Conservation (phyloP, 768 basidiomycete genomes). For the Sporobolomyces phaffii region DNA sequence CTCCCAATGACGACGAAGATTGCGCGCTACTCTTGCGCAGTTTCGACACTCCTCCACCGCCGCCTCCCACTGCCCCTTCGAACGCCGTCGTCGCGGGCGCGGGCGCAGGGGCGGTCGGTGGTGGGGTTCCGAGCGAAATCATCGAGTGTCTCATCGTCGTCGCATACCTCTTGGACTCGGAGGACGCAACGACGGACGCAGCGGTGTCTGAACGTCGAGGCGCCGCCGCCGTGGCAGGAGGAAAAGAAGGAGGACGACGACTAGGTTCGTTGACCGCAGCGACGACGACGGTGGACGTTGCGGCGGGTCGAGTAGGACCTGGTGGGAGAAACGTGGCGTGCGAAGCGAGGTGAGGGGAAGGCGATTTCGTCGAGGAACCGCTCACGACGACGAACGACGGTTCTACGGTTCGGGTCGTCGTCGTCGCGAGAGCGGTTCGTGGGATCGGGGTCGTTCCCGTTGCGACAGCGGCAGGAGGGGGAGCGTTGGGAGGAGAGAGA, state of each 20-base stretch:
- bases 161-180: no score
- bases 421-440: neutral
- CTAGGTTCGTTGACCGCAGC: no score
- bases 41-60: neutral
- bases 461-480: neutral
- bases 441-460: neutral
- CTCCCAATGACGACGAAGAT: no score
- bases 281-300: no score
- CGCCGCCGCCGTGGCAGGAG: neutral
- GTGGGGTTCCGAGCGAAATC: constrained; percentile 4
- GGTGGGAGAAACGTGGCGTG: neutral
- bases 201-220: neutral
- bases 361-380: neutral
- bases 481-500: neutral
- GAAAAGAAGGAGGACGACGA: neutral
- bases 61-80: no score
- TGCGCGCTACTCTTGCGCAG: constrained; percentile 3
- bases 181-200: no score
- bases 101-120: no score
- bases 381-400: constrained; percentile 5
- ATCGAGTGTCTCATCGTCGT: neutral
- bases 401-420: neutral
- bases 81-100: no score
- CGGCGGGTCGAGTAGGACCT: no score
- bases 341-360: neutral